Base-by-base conservation (phyloP, 352 stramenopile species). In the Albugo laibachii region DNA sequence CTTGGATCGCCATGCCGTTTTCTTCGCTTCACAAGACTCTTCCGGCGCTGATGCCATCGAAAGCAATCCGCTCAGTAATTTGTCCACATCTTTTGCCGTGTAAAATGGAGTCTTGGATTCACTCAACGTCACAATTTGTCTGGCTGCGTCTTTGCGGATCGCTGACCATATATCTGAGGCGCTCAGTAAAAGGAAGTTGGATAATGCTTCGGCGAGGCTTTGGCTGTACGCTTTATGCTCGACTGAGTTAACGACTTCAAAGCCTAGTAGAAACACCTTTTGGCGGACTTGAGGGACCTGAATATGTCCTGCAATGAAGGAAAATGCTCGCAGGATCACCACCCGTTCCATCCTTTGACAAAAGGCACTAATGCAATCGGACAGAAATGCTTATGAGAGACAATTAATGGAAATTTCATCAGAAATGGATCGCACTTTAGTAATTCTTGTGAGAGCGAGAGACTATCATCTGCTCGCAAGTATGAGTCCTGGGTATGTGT, bases 111-210 rank as follows among this genome's bases (percentile, higher is more conserved):
- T 31, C 24, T 31, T 31, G 24, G 24, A 31, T 31, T 8, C 8
- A 8, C 24, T 31, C 24, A 31, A 31, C 24, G 3, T 31, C 24
- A 10, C 24, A 31, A 31, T 31, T 31, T 31, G 24, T 31, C 48
- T 59, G 1, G 65, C 57, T 8, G 51, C 63, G 13, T 78, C 63
- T 53, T 74, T 80, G 13, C 69, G 72, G 8, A 85, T 66, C 15
- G 65, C 65, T 1, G 72, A 85, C 72, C 72, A 85, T 27, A 85
- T 50, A 40, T 85, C 72, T 0, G 63, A 80, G 11, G 75, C 48
- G 0, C 66, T 66, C 19, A 79, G 54, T 11, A 78, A 15, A 35
- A 82, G 18, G 12, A 81, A 16, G 2, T 51, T 47, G 35, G 46
- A 36, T 18, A 39, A 58, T 57, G 59, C 59, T 6, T 63, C 56